Evolutionary conservation across 75 land plant genomes (phyloP).

Genomic region (Adiantum capillusveneris): DNA sequence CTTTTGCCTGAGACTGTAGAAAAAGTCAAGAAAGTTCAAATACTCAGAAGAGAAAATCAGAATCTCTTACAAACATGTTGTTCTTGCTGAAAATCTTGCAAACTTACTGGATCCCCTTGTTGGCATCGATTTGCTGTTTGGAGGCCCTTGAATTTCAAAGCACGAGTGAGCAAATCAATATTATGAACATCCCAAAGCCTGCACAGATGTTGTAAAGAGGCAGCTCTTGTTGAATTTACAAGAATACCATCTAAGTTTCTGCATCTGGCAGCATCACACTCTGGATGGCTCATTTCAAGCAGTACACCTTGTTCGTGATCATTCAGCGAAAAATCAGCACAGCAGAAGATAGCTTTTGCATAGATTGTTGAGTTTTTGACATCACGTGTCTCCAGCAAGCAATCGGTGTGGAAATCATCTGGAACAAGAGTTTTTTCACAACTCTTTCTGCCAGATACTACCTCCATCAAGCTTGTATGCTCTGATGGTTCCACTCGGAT

Average conservation of each 20-base stretch:
- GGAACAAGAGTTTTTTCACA: background rate
- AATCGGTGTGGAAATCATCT: background rate
- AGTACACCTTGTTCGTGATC: background rate
- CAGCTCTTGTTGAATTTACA: background rate
- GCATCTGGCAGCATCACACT: background rate
- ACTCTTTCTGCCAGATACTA: background rate
- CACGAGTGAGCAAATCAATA: conserved; percentile 23
- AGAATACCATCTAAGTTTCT: background rate
- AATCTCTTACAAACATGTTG: no score
- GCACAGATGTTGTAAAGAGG: conserved; percentile 12
- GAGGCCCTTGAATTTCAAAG: conserved; percentile 20
- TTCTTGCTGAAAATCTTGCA: no score
- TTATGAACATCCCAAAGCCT: conserved; percentile 19
- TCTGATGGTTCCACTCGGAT: background rate
- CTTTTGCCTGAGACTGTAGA: no score
- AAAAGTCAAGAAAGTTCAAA: no score
- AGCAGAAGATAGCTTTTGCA: conserved; percentile 1
- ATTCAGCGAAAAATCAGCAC: background rate
- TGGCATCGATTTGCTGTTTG: no score
- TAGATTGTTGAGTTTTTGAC: conserved; percentile 1
- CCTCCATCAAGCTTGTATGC: background rate
- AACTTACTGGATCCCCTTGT: no score
- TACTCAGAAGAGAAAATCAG: no score
- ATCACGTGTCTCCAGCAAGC: conserved; percentile 2
- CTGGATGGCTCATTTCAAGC: background rate